Conservation (phyloP, 805 yeast genomes). For the Saccharomycopsis fibuligera region DNA sequence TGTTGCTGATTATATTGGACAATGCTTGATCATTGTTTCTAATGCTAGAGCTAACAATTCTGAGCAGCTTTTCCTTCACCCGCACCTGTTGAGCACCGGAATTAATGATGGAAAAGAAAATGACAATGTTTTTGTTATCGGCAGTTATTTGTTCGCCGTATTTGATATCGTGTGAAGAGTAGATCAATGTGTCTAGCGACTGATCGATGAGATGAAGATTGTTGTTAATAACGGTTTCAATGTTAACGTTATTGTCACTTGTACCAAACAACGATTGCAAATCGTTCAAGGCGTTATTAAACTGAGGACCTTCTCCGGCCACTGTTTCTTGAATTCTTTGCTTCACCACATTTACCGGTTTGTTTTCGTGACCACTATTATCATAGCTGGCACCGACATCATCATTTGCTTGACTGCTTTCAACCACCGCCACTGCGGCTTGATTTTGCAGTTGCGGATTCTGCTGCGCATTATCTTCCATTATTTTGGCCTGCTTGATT, state of each 20-base stretch:
- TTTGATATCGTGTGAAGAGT: constrained; percentile 17
- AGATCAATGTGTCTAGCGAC: constrained; percentile 12
- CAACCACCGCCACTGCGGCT: constrained; percentile 19
- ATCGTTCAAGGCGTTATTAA: neutral
- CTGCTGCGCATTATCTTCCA: constrained; percentile 29
- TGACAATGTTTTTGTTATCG: constrained; percentile 8
- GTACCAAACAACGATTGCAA: constrained; percentile 1
- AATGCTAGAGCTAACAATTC: constrained; percentile 18
- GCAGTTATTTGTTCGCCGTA: constrained; percentile 18
- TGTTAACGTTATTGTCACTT: neutral
- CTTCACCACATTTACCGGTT: neutral
- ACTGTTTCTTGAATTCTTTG: constrained; percentile 1
- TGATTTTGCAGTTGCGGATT: constrained; percentile 14
- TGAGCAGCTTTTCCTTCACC: constrained; percentile 16
- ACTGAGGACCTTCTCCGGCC: constrained; percentile 9
- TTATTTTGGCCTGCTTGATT: constrained; percentile 58
- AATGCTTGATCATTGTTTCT: constrained; percentile 18
- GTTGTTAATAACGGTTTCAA: neutral
- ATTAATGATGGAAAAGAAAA: constrained; percentile 16
- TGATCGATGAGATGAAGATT: constrained; percentile 6
- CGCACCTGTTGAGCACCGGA: neutral
- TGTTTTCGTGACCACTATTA: neutral
- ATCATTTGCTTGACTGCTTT: neutral
- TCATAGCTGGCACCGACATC: constrained; percentile 1
- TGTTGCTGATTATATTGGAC: constrained; percentile 6